Conservation (phyloP, 441 rosid species). For the Populus hybrid region DNA sequence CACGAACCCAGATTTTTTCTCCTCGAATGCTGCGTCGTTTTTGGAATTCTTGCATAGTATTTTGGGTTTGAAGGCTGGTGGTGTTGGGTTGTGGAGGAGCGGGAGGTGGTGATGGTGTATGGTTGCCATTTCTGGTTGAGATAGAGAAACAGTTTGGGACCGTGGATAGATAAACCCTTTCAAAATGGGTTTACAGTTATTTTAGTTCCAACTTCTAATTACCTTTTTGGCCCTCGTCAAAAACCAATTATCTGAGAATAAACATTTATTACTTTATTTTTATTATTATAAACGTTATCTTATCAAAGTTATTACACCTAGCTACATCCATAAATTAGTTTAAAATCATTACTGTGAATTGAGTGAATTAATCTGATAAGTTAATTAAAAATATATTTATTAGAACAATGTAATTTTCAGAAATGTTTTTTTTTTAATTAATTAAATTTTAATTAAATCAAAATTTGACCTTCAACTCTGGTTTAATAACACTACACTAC, state of each 20-base stretch:
- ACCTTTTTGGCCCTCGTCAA: background rate
- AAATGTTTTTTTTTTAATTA: too few relatives aligned
- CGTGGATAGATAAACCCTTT: background rate
- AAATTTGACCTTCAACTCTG: too few relatives aligned
- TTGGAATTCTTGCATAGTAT: constrained; percentile 37
- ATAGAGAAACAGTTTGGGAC: too few relatives aligned
- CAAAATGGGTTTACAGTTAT: background rate
- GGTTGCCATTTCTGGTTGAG: constrained; percentile 31
- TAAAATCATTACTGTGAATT: too few relatives aligned
- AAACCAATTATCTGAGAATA: background rate
- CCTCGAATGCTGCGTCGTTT: constrained; percentile 39
- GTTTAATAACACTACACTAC: too few relatives aligned
- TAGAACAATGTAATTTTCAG: too few relatives aligned
- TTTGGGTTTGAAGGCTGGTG: constrained; percentile 12
- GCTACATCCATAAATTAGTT: too few relatives aligned
- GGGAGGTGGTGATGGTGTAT: constrained; percentile 12
- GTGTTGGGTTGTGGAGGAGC: constrained; percentile 16
- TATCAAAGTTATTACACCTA: too few relatives aligned
- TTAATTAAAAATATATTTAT: too few relatives aligned
- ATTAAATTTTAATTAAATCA: too few relatives aligned
- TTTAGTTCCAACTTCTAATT: background rate
- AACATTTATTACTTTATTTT: background rate
- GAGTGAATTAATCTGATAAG: too few relatives aligned
- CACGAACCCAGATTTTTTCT: constrained; percentile 51
- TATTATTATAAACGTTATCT: too few relatives aligned